Evolutionary conservation across 2,329 filamentous ascomycete genomes (phyloP).

Genomic region (Ascochyta rabiei): DNA sequence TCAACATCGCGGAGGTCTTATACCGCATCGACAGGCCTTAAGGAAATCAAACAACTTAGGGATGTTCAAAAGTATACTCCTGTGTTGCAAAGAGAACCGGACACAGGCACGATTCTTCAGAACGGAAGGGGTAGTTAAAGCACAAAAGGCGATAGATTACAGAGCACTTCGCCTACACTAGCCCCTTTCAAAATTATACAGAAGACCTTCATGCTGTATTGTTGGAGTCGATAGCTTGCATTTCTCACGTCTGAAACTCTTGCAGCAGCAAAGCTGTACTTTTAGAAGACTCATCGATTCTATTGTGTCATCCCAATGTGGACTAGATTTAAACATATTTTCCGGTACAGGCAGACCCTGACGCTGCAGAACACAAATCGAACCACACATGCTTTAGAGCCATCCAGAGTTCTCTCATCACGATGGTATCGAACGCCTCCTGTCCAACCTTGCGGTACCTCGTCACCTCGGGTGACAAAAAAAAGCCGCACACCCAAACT

Average conservation of each 20-base stretch:
- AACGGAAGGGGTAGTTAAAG: no score
- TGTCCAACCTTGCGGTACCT: neutral
- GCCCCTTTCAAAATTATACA: no score
- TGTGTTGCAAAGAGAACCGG: no score
- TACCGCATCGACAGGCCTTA: conserved; percentile 48
- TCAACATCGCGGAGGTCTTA: conserved; percentile 51
- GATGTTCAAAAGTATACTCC: no score
- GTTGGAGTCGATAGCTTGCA: no score
- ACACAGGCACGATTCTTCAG: no score
- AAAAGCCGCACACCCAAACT: neutral
- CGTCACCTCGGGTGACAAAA: neutral
- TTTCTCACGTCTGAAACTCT: no score
- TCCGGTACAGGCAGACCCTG: neutral
- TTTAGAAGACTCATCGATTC: no score
- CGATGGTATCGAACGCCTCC: neutral
- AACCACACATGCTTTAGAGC: neutral
- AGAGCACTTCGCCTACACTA: no score
- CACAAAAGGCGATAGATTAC: no score
- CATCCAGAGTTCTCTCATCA: neutral
- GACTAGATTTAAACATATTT: neutral
- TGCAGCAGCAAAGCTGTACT: no score
- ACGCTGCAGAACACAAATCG: neutral
- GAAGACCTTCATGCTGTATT: no score
- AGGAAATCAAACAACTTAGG: neutral
- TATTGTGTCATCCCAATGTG: neutral